Base-by-base conservation (phyloP, 352 stramenopile genomes). In the Blastocystis sp. region DNA sequence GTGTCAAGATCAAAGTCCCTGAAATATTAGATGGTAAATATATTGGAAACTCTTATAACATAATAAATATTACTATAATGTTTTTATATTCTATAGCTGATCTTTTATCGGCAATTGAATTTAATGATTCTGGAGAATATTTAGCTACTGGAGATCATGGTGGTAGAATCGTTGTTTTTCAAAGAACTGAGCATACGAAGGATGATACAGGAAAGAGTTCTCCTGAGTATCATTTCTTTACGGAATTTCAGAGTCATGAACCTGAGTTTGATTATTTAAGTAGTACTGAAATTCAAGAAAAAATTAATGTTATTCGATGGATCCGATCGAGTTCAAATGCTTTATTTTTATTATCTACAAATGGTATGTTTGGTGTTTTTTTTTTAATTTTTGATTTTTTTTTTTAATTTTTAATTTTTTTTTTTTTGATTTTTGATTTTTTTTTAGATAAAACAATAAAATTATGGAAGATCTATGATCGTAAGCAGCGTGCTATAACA, bases 241-340 rank as follows among this genome's bases (percentile, higher is more conserved):
- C 55, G 16, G 75, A 83, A 59, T 83, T 83, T 55, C 82, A 93
- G 72, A 93, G 81, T 68, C 86, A 95, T 72, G 89, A 86, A 31
- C 72, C 81, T n/a, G 86, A 94, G 69, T 95, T 95, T 64, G 86
- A 95, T 72, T 95, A 93, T 73, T 72, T 95, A 35, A 94, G 93
- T 68, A 91, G 79, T 57, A 74, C 94, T 3, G 86, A 95, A 57
- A 94, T 95, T 59, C 84, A 95, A 64, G 84, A 94, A 66, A 93
- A 93, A 59, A 94, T 95, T 67, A 94, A 94, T 69, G 75, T 91
- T 43, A 93, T 95, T 68, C 85, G 86, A 65, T 95, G 83, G 80
- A 90, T 81, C 57, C 71, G 74, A n/a, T 68, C 75, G 5, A 78
- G 74, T 34, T 85, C 82, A 67, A 81, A 84, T 45, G 77, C 81